Evolutionary conservation across 1,284 basidiomycete species (phyloP).

Genomic region (Malassezia arunalokei): DNA sequence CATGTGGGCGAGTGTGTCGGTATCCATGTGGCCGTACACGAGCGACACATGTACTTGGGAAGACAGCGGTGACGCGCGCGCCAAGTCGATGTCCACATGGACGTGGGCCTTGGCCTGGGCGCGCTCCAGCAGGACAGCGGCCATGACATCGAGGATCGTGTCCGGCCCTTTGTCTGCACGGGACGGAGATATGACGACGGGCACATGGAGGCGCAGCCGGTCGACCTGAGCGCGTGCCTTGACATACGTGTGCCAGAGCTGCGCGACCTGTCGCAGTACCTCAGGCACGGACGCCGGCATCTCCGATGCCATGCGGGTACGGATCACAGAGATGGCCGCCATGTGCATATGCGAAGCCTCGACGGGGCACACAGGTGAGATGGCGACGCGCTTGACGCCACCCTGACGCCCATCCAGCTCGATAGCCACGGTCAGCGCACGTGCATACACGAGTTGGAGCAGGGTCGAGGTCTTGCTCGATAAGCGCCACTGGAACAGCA

Average conservation of each 20-base stretch:
- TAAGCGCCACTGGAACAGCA: slow-evolving; percentile 29
- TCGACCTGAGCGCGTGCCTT: slow-evolving; percentile 26
- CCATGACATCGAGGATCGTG: slow-evolving; percentile 18
- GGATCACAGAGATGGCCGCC: slow-evolving; percentile 8
- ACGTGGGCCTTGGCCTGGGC: slow-evolving; percentile 25
- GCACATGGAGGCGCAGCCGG: slow-evolving; percentile 24
- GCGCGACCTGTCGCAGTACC: slow-evolving; percentile 22
- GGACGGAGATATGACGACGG: slow-evolving; percentile 18
- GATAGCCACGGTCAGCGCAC: slow-evolving; percentile 25
- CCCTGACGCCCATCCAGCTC: slow-evolving; percentile 19
- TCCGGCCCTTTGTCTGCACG: slow-evolving; percentile 11
- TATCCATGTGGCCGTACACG: slow-evolving; percentile 27
- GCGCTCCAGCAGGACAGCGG: slow-evolving; percentile 22
- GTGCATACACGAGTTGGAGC: slow-evolving; percentile 24
- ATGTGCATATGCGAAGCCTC: slow-evolving; percentile 6
- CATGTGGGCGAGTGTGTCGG: not conserved
- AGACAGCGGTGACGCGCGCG: slow-evolving; percentile 18
- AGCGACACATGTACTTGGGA: slow-evolving; percentile 20
- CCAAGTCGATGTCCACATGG: slow-evolving; percentile 21
- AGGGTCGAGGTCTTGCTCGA: slow-evolving; percentile 11
- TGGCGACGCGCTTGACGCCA: slow-evolving; percentile 21
- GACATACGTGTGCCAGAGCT: slow-evolving; percentile 21
- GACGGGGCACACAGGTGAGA: slow-evolving; percentile 10
- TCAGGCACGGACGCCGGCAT: slow-evolving; percentile 8
- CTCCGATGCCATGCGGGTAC: slow-evolving; percentile 17